Evolutionary conservation across 176 grass and related monocot genomes (phyloP).

Genomic region (Canna indica): DNA sequence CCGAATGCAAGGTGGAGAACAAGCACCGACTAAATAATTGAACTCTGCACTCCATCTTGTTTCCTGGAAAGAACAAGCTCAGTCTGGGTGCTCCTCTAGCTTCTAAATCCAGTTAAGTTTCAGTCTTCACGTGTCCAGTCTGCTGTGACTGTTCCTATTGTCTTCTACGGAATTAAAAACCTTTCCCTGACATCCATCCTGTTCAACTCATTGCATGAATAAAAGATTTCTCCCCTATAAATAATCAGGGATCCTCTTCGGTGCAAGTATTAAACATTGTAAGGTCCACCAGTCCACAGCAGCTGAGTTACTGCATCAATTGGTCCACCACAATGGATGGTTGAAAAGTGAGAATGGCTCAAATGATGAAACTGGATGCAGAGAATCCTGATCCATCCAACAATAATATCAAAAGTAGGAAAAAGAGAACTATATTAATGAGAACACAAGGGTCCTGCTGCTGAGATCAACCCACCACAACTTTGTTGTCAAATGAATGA

Average conservation of each 20-base stretch:
- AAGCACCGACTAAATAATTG: no score
- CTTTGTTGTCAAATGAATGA: background rate
- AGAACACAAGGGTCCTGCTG: background rate
- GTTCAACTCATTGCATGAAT: background rate
- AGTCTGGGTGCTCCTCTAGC: no score
- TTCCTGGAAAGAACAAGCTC: no score
- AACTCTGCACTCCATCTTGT: no score
- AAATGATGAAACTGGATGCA: background rate
- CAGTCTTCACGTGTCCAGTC: no score
- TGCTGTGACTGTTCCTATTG: no score
- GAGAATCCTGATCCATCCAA: background rate
- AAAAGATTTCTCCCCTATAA: no score
- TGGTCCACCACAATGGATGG: background rate
- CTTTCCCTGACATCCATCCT: background rate
- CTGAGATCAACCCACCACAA: background rate
- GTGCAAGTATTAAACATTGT: background rate
- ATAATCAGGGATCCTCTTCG: background rate
- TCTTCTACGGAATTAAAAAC: no score
- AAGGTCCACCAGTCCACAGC: background rate
- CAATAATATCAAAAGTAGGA: background rate
- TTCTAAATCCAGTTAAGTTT: no score
- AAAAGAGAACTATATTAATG: background rate
- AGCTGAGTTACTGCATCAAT: background rate
- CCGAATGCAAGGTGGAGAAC: no score
- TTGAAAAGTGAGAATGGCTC: background rate